phyloP scores from a whole-genome alignment of 1,284 basidiomycete genomes.

The Peniophora sp. region DNA sequence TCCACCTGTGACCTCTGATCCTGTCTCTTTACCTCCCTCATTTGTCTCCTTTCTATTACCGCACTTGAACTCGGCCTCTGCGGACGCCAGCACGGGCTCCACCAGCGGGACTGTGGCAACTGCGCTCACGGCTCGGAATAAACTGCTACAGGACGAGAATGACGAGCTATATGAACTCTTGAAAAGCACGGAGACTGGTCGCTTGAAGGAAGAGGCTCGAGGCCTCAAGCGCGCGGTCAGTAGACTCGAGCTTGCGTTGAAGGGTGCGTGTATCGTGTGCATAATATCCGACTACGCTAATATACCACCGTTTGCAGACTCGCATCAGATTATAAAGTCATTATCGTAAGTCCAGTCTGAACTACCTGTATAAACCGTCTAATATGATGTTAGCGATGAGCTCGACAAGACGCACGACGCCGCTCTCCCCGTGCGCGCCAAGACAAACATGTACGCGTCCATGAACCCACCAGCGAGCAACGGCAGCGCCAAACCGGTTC shows the following conservation, averaged over 20 bases:
- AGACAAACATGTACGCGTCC: neutral
- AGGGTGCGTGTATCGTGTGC: conserved; percentile 41
- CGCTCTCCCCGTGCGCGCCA: conserved; percentile 30
- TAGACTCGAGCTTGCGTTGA: conserved; percentile 61
- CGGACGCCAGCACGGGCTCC: conserved; percentile 24
- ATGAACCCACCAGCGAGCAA: conserved; percentile 2
- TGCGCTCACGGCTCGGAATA: conserved; percentile 63
- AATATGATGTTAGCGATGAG: conserved; percentile 33
- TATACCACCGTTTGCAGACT: conserved; percentile 39
- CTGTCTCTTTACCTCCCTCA: conserved; percentile 59
- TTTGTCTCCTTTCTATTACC: conserved; percentile 59
- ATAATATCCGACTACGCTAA: conserved; percentile 2
- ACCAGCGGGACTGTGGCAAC: conserved; percentile 53
- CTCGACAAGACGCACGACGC: conserved; percentile 65
- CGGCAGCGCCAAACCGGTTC: conserved; percentile 44
- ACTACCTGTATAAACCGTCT: neutral
- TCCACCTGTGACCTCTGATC: conserved; percentile 46
- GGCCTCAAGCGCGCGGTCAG: conserved; percentile 57
- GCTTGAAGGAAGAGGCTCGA: conserved; percentile 71
- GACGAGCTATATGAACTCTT: conserved; percentile 72
- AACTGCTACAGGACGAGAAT: conserved; percentile 72
- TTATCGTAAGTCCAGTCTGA: conserved; percentile 53
- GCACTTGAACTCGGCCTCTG: conserved; percentile 38
- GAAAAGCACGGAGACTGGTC: conserved; percentile 62
- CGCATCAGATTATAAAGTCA: conserved; percentile 59